These are phyloP conservation scores for Macrocystidia cucumis DNA, from an alignment of 1,284 basidiomycete genomes.

Conservation along the genomic window DNA sequence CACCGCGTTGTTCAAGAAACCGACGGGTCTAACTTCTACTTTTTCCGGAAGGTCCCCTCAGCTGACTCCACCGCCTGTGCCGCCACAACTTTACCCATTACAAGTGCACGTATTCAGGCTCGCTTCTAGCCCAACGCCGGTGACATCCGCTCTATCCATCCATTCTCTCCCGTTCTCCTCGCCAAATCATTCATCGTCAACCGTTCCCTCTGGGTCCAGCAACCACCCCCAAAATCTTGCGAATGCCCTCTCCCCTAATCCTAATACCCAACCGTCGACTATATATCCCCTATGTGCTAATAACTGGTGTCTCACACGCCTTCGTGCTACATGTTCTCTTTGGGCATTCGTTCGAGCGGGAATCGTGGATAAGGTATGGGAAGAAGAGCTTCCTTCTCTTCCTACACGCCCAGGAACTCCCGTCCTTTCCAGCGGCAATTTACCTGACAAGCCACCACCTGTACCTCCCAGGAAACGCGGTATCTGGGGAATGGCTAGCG, in stretches of 20 bases:
- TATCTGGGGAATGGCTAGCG: constrained; percentile 51
- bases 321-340: constrained; percentile 84
- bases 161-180: constrained; percentile 21
- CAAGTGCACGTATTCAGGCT: constrained; percentile 59
- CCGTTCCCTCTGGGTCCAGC: constrained; percentile 15
- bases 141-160: constrained; percentile 18
- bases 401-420: constrained; percentile 20
- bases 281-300: constrained; percentile 72
- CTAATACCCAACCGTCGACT: constrained; percentile 23
- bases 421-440: constrained; percentile 6
- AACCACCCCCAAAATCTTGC: constrained; percentile 9
- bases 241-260: constrained; percentile 4
- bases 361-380: constrained; percentile 81
- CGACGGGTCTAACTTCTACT: neutral
- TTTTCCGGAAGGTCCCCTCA: constrained; percentile 9
- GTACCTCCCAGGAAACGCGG: constrained; percentile 44
- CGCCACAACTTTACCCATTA: constrained; percentile 21
- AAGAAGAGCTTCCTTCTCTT: constrained; percentile 53
- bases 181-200: constrained; percentile 16
- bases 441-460: constrained; percentile 34
- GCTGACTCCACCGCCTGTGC: constrained; percentile 12
- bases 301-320: constrained; percentile 72
- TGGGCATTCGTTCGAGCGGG: constrained; percentile 86
- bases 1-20: constrained; percentile 47
- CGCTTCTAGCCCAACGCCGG: constrained; percentile 21